Conservation (phyloP, 106 monocot genomes). For the Dendrobium chrysotoxum region DNA sequence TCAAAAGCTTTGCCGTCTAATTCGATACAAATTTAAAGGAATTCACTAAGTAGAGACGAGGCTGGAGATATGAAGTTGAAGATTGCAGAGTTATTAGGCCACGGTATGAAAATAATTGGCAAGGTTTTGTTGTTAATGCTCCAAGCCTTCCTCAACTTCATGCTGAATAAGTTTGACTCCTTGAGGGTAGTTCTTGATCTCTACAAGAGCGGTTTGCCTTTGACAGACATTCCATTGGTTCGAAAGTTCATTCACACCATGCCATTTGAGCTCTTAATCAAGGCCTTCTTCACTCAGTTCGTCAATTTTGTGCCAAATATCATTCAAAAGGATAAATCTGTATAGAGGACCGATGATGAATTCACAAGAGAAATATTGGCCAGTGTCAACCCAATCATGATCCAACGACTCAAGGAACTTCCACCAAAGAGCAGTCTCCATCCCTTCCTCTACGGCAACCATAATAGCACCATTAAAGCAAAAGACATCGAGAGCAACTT, state of each 20-base stretch:
- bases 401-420: conserved; percentile 51
- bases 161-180: conserved; percentile 58
- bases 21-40: too few species aligned
- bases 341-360: conserved; percentile 62
- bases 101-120: conserved; percentile 42
- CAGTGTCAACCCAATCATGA: conserved; percentile 59
- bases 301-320: conserved; percentile 5
- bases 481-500: conserved; percentile 37
- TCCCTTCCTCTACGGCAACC: conserved; percentile 34
- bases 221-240: conserved; percentile 23
- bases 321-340: conserved; percentile 19
- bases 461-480: conserved; percentile 43
- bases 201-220: conserved; percentile 42
- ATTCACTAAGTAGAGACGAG: too few species aligned
- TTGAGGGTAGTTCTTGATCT: conserved; percentile 55
- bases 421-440: conserved; percentile 72
- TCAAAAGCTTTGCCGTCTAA: too few species aligned
- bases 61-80: too few species aligned
- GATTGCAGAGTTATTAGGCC: conserved; percentile 69
- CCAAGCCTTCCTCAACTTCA: conserved; percentile 30
- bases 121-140: conserved; percentile 33
- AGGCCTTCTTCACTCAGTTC: neutral
- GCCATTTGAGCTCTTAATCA: conserved; percentile 14
- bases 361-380: conserved; percentile 62
- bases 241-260: conserved; percentile 22